Base-by-base conservation (phyloP, 2,329 filamentous ascomycete genomes). In the Plenodomus lindquistii region DNA sequence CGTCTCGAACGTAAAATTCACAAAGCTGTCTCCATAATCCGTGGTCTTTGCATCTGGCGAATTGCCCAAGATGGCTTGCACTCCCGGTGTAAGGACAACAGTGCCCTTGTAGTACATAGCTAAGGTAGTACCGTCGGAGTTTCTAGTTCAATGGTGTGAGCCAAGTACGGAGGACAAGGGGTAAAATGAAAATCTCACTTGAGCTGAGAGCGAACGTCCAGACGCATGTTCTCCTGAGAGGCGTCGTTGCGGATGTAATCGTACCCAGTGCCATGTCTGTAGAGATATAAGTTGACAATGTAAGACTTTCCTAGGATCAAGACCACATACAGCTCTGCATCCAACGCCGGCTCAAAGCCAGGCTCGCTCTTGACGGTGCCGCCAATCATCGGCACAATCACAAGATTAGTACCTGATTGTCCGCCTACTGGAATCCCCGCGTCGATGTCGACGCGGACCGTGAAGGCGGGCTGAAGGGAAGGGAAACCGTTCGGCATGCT, bases 81-180 rank as follows among this genome's bases (percentile, higher is more conserved):
- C 61, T 15, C 56, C 59, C 2, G 41, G 39, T 2, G 62, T 66
- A 3, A 68, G 49, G 18, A 46, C 56, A 4, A 69, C 65, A 7
- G 53, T 62, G 24, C 66, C 66, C 48, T 66, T 65, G 50, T 68
- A 69, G 44, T 66, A 69, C 66, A 69, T 69, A 8, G 65, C 66
- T 3, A 69, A 40, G 18, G 68, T 38, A 11, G 60, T 59, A 22
- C 52, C 55, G 21, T 63, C 62, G 3, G 48, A 35, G 22, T 55
- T 66, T 31, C 60, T 59, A 17, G 10, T 19, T 18, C 18, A 20
- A 44, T n/a, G 10, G 22, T 24, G 5, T 24, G 22, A 24, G 22
- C 6, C 5, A 20, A 37, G 35, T 29, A 18, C 20, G n/a, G 36
- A 46, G n/a, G 17, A 7, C 16, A 18, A 13, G 21, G 41, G 17